Percentiles rank a stretch among this genome's conserved stretches.
These are phyloP conservation scores for Populus davidiana DNA, from an alignment of 345 rosid species.

Conservation along the genomic window DNA sequence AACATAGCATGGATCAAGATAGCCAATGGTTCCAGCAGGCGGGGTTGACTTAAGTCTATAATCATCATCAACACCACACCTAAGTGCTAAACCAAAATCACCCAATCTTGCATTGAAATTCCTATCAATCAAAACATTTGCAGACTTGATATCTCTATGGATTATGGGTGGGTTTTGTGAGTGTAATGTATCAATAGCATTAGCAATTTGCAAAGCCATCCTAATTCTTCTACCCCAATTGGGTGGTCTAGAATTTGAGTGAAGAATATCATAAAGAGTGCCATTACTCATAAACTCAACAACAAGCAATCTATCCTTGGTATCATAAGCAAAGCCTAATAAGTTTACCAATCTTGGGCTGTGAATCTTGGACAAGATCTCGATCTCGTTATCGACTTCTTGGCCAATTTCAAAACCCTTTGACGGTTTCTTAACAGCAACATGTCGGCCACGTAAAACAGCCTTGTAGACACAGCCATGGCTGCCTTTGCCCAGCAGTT, in stretches of 20 bases:
- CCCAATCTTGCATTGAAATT: constrained; percentile 85
- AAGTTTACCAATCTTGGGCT: constrained; percentile 92
- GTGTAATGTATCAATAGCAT: constrained; percentile 72
- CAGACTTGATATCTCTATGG: constrained; percentile 97
- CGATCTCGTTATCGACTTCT: constrained; percentile 89
- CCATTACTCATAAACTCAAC: constrained; percentile 95
- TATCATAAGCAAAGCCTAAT: constrained; percentile 67
- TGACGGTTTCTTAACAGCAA: constrained; percentile 83
- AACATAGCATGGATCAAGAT: constrained; percentile 91
- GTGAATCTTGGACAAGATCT: constrained; percentile 81
- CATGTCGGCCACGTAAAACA: constrained; percentile 73
- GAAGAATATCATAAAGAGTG: constrained; percentile 83
- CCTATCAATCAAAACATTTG: constrained; percentile 89
- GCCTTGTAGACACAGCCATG: constrained; percentile 97
- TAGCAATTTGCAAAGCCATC: constrained; percentile 79
- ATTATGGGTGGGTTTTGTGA: constrained; percentile 73
- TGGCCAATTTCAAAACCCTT: constrained; percentile 56
- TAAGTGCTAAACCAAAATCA: constrained; percentile 88
- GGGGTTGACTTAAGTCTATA: constrained; percentile 77
- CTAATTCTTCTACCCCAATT: constrained; percentile 82
- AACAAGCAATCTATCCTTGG: constrained; percentile 73
- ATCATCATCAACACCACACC: constrained; percentile 74
- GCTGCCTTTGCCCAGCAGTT: constrained; percentile 88
- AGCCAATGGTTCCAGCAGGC: constrained; percentile 97
- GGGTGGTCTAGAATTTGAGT: constrained; percentile 53